phyloP scores from a whole-genome alignment of 305 asterid species.

The Solanum hybrid region DNA sequence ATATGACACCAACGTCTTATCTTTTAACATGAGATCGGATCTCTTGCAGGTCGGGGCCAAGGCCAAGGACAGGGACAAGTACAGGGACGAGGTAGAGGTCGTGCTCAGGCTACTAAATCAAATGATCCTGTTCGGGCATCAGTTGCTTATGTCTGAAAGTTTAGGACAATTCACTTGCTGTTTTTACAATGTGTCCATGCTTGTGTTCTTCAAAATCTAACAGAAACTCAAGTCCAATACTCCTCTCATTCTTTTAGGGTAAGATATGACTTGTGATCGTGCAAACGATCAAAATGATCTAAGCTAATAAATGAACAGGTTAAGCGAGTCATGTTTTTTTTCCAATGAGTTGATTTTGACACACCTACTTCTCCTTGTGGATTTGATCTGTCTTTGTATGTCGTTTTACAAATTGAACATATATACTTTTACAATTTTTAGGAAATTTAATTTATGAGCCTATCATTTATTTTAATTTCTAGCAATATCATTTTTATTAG shows the following conservation, averaged over 20 bases:
- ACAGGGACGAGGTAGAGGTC: not conserved
- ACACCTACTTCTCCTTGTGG: not conserved
- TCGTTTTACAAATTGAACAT: not conserved
- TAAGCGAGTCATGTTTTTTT: not conserved
- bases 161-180: not conserved
- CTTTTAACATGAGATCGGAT: not conserved
- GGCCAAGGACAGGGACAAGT: not conserved
- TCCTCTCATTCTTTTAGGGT: not conserved
- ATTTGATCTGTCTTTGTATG: not conserved
- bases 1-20: not conserved
- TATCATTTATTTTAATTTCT: not conserved
- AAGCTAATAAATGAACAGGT: not conserved
- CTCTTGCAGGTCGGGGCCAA: not conserved
- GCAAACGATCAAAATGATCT: not conserved
- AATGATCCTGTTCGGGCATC: not conserved
- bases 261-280: not conserved
- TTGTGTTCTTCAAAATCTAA: not conserved
- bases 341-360: not conserved
- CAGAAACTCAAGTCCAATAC: not conserved
- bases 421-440: not conserved
- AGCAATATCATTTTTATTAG: not conserved
- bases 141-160: not conserved
- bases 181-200: not conserved
- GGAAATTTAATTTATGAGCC: not conserved
- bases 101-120: not conserved